These are phyloP conservation scores for Mrakia blollopis DNA, from an alignment of 768 basidiomycete genomes.

Conservation along the genomic window DNA sequence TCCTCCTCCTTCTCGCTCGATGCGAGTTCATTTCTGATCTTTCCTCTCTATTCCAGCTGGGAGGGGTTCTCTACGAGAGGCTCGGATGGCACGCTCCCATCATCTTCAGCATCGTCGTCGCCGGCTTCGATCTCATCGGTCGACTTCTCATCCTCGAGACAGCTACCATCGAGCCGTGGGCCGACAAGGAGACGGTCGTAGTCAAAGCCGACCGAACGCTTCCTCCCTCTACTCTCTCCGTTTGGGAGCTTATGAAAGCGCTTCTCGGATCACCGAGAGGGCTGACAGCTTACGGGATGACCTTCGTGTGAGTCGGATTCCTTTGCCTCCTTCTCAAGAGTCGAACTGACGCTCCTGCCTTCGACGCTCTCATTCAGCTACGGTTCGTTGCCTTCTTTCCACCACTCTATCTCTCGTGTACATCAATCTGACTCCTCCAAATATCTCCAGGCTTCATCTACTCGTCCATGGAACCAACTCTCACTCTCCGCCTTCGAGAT, in stretches of 20 bases:
- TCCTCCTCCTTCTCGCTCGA: no score
- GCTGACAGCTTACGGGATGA: neutral
- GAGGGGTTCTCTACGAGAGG: conserved; percentile 38
- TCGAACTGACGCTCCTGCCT: neutral
- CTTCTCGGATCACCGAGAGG: neutral
- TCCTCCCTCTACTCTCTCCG: neutral
- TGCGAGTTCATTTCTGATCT: neutral
- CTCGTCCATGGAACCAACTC: conserved; percentile 11
- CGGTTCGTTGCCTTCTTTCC: neutral
- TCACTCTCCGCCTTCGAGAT: conserved; percentile 7
- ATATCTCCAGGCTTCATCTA: conserved; percentile 7
- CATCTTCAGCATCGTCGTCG: conserved; percentile 39
- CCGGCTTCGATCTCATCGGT: conserved; percentile 36
- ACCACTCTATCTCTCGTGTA: no score
- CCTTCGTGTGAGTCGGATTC: conserved; percentile 6
- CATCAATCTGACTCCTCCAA: neutral
- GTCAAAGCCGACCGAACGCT: neutral
- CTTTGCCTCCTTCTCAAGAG: neutral
- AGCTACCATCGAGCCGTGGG: conserved; percentile 32
- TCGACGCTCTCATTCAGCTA: neutral
- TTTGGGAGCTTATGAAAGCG: neutral
- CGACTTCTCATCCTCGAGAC: conserved; percentile 40
- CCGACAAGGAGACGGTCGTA: neutral
- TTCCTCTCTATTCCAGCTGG: conserved; percentile 31
- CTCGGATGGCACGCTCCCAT: conserved; percentile 42